These are phyloP conservation scores for Aspergillus sergii DNA, from an alignment of 2,329 filamentous ascomycete genomes.

Conservation along the genomic window DNA sequence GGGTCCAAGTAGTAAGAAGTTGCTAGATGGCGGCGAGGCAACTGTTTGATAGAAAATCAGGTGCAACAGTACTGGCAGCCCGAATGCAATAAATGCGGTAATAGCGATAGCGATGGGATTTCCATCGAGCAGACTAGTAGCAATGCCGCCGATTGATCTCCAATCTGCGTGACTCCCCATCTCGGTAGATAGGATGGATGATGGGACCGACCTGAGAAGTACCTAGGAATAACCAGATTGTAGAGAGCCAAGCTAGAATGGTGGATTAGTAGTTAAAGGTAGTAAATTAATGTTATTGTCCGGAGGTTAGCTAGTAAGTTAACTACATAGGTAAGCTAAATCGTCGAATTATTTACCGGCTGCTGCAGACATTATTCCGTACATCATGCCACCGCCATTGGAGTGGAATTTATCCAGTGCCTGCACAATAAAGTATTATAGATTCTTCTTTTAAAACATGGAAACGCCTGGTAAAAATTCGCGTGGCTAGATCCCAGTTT, in stretches of 20 bases:
- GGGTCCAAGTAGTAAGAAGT: slow-evolving; percentile 79
- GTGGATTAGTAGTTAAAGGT: neutral
- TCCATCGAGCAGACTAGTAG: slow-evolving; percentile 47
- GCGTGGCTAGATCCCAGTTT: neutral
- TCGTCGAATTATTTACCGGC: neutral
- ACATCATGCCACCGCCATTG: neutral
- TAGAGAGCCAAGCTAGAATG: neutral
- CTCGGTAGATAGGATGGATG: slow-evolving; percentile 7
- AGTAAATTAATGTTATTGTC: neutral
- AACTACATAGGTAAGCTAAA: neutral
- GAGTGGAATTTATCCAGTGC: neutral
- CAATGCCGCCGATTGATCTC: slow-evolving; percentile 40
- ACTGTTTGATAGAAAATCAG: slow-evolving; percentile 68
- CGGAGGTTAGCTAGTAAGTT: neutral
- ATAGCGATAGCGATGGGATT: slow-evolving; percentile 58
- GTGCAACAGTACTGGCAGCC: slow-evolving; percentile 78
- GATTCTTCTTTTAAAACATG: too few species aligned
- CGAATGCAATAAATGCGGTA: slow-evolving; percentile 70
- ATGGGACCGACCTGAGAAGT: neutral
- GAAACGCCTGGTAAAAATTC: too few species aligned
- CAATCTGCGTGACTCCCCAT: slow-evolving; percentile 38
- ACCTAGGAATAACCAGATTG: neutral
- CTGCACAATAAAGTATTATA: neutral
- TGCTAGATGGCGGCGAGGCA: slow-evolving; percentile 65
- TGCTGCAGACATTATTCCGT: neutral